phyloP scores from a whole-genome alignment of 2,329 filamentous ascomycete genomes.

The Ceratocystis lukuohia region DNA sequence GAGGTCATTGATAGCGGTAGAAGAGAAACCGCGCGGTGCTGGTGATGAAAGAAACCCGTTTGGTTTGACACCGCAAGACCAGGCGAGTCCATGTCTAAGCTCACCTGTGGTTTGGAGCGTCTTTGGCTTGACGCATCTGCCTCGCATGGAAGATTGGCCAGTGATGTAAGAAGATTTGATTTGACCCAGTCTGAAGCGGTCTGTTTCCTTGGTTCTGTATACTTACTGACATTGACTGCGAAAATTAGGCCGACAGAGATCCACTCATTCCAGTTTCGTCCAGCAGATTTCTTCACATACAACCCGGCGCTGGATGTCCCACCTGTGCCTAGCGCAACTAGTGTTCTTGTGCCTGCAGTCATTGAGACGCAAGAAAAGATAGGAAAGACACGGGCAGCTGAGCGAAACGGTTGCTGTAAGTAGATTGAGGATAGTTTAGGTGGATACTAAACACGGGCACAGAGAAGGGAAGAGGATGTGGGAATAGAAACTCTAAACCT shows the following conservation, averaged over 20 bases:
- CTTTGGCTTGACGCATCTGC: constrained; percentile 37
- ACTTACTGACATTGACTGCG: constrained; percentile 1
- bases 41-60: neutral
- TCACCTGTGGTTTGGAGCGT: constrained; percentile 35
- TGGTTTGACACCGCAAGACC: constrained; percentile 9
- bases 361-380: neutral
- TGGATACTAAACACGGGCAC: neutral
- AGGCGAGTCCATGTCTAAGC: constrained; percentile 22
- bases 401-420: neutral
- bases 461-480: neutral
- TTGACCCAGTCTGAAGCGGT: neutral
- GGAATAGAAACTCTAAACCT: neutral
- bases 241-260: constrained; percentile 35
- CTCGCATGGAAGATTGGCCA: constrained; percentile 37
- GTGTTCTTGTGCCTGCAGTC: constrained; percentile 27
- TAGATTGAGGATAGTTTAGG: neutral
- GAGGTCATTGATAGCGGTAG: neutral
- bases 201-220: constrained; percentile 16
- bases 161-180: constrained; percentile 33
- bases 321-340: constrained; percentile 27
- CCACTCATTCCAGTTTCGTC: constrained; percentile 34
- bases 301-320: constrained; percentile 37
- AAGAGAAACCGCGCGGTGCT: neutral
- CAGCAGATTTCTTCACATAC: constrained; percentile 34
- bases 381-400: neutral